Evolutionary conservation across 2,329 filamentous ascomycete species (phyloP).

Genomic region (Penicillium sp.): DNA sequence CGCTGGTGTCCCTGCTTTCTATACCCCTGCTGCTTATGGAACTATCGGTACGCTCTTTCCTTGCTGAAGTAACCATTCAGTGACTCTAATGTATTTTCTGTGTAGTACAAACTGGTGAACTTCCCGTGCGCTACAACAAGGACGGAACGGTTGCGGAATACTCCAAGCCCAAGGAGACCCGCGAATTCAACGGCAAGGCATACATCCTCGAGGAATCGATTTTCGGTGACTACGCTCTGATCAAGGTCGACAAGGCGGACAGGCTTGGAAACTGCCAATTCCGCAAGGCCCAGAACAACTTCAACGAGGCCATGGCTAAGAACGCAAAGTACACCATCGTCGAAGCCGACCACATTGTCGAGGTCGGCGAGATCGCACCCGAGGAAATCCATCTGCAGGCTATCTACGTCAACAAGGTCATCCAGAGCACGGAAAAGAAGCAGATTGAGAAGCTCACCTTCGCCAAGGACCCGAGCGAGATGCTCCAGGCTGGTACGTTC

Average conservation of each 20-base stretch:
- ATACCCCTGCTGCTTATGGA: conserved; percentile 77
- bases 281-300: conserved; percentile 74
- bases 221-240: conserved; percentile 75
- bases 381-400: conserved; percentile 78
- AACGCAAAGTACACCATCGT: conserved; percentile 80
- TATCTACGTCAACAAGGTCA: conserved; percentile 84
- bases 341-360: conserved; percentile 83
- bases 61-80: conserved; percentile 39
- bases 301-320: conserved; percentile 78
- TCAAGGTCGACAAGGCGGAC: conserved; percentile 78
- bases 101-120: conserved; percentile 52
- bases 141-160: conserved; percentile 75
- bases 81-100: conserved; percentile 7
- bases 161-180: conserved; percentile 70
- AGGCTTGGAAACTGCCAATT: conserved; percentile 81
- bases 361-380: conserved; percentile 72
- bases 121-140: conserved; percentile 80
- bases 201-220: conserved; percentile 80
- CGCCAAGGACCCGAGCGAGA: conserved; percentile 65
- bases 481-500: conserved; percentile 52
- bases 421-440: conserved; percentile 73
- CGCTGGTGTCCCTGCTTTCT: conserved; percentile 87
- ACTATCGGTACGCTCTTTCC: conserved; percentile 60
- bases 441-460: conserved; percentile 80
- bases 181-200: conserved; percentile 73